These are phyloP conservation scores for Penicillium brevicompactum DNA, from an alignment of 2,329 filamentous ascomycete species.

Conservation along the genomic window DNA sequence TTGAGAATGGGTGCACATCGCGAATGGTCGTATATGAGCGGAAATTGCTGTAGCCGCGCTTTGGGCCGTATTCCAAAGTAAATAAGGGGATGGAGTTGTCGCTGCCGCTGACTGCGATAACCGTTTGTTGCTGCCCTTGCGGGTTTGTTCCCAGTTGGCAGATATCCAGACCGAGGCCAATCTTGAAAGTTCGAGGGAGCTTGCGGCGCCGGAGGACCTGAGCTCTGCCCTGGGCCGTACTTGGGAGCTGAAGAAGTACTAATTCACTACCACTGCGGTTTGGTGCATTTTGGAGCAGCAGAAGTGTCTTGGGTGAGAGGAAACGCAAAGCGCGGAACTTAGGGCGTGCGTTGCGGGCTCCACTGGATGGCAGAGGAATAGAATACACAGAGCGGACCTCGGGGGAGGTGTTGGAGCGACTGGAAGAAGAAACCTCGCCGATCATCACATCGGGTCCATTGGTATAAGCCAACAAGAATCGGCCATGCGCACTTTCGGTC, in stretches of 20 bases:
- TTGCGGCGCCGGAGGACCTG: conserved; percentile 55
- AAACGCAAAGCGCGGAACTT: conserved; percentile 61
- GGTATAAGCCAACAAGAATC: conserved; percentile 77
- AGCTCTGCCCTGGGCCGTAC: conserved; percentile 34
- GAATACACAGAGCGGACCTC: conserved; percentile 41
- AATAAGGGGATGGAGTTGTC: conserved; percentile 77
- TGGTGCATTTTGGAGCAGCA: conserved; percentile 60
- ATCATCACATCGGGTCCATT: conserved; percentile 74
- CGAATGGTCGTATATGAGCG: conserved; percentile 54
- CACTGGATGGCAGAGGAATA: conserved; percentile 42
- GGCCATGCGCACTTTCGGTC: conserved; percentile 18
- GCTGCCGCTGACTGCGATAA: conserved; percentile 77
- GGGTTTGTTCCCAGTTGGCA: conserved; percentile 64
- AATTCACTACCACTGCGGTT: conserved; percentile 59
- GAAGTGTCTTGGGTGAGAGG: conserved; percentile 54
- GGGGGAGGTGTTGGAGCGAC: conserved; percentile 44
- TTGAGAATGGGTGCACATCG: conserved; percentile 59
- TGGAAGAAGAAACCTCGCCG: conserved; percentile 59
- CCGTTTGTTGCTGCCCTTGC: conserved; percentile 71
- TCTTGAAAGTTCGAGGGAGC: conserved; percentile 69
- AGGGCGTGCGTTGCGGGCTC: conserved; percentile 37
- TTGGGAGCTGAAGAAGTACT: conserved; percentile 45
- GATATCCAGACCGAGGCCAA: conserved; percentile 77
- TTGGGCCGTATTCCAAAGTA: conserved; percentile 68
- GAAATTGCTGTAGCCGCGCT: conserved; percentile 50